These are phyloP conservation scores for Talaromyces islandicus DNA, from an alignment of 2,329 filamentous ascomycete genomes.

Conservation along the genomic window DNA sequence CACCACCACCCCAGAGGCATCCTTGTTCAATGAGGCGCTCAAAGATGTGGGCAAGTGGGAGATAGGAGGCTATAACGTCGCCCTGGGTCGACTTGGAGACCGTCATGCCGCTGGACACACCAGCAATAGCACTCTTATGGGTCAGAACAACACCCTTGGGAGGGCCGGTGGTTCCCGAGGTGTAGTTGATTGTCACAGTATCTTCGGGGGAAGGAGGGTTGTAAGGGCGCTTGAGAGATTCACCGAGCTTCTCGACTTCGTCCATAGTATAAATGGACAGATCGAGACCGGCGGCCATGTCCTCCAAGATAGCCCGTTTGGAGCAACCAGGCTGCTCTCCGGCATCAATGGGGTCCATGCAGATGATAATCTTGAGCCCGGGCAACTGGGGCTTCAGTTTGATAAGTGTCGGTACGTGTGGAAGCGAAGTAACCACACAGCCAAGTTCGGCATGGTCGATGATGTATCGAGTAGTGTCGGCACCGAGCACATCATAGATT, in stretches of 20 bases:
- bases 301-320: constrained; percentile 71
- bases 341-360: constrained; percentile 72
- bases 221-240: constrained; percentile 61
- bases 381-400: constrained; percentile 75
- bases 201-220: constrained; percentile 69
- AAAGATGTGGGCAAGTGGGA: constrained; percentile 92
- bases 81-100: constrained; percentile 39
- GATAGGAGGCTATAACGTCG: constrained; percentile 74
- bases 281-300: constrained; percentile 66
- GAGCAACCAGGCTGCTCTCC: constrained; percentile 72
- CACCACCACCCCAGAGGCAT: constrained; percentile 63
- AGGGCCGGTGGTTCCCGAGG: constrained; percentile 58
- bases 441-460: constrained; percentile 79
- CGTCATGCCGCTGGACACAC: constrained; percentile 56
- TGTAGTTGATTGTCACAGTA: constrained; percentile 68
- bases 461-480: constrained; percentile 89
- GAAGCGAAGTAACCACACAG: constrained; percentile 71
- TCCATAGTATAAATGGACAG: constrained; percentile 72
- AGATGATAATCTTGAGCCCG: constrained; percentile 79
- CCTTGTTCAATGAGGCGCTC: constrained; percentile 77
- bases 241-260: constrained; percentile 77
- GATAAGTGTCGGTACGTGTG: constrained; percentile 73
- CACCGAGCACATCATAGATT: constrained; percentile 91
- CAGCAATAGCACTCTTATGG: constrained; percentile 74
- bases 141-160: constrained; percentile 66